Evolutionary conservation across 1,284 basidiomycete genomes (phyloP).

Genomic region (Pterula multifida): DNA sequence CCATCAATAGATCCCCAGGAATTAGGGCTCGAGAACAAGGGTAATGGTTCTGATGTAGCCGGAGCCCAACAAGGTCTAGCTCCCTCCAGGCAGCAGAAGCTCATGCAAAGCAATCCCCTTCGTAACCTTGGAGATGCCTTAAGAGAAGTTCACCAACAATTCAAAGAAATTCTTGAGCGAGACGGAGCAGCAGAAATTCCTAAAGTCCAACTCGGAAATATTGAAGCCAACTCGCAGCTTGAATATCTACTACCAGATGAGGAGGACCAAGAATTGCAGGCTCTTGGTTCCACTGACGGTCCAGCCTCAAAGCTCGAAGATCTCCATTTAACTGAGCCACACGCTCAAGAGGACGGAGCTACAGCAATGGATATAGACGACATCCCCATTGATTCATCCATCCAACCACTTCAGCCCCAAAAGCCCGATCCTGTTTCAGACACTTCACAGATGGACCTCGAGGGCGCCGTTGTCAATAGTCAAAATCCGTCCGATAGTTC

Average conservation of each 20-base stretch:
- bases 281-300: slow-evolving; percentile 80
- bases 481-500: slow-evolving; percentile 4
- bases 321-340: slow-evolving; percentile 64
- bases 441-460: slow-evolving; percentile 23
- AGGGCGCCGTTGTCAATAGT: slow-evolving; percentile 28
- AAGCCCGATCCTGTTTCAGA: slow-evolving; percentile 5
- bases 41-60: slow-evolving; percentile 24
- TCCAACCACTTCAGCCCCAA: slow-evolving; percentile 2
- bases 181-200: slow-evolving; percentile 21
- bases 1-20: neutral
- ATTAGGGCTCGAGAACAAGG: neutral
- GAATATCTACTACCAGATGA: slow-evolving; percentile 80
- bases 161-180: slow-evolving; percentile 74
- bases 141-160: slow-evolving; percentile 73
- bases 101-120: slow-evolving; percentile 45
- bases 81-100: slow-evolving; percentile 25
- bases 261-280: slow-evolving; percentile 72
- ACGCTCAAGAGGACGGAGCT: slow-evolving; percentile 34
- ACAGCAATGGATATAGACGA: slow-evolving; percentile 14
- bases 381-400: slow-evolving; percentile 12
- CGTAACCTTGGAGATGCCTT: slow-evolving; percentile 82
- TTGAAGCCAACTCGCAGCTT: slow-evolving; percentile 42
- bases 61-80: slow-evolving; percentile 34
- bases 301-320: slow-evolving; percentile 76
- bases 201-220: slow-evolving; percentile 20